A percentile compares a stretch with the other conserved stretches of the same genome.
Conservation (phyloP, 192 early-diverging fungal genomes). For the Pilaira anomala region DNA sequence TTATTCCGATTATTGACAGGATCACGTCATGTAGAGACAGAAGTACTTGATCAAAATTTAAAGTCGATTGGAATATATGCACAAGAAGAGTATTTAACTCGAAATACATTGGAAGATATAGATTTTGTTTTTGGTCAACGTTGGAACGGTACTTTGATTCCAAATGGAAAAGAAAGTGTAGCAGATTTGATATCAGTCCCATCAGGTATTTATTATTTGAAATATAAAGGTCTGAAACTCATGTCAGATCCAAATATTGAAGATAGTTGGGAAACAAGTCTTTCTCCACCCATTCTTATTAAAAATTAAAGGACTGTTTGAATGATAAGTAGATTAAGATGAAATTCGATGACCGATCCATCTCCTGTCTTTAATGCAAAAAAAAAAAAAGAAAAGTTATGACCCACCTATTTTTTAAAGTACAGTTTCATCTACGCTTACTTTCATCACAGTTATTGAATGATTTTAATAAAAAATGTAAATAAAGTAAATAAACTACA, state of each 20-base stretch:
- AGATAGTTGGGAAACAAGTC: constrained; percentile 14
- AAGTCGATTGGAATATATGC: constrained; percentile 5
- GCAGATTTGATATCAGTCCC: not conserved
- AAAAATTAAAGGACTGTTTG: not conserved
- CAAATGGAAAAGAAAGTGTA: constrained; percentile 4
- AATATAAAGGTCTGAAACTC: constrained; percentile 27
- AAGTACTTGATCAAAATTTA: constrained; percentile 17
- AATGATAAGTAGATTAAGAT: not conserved
- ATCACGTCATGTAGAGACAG: constrained; percentile 16
- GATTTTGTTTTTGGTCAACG: not conserved
- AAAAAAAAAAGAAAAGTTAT: no score
- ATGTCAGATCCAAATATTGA: constrained; percentile 25
- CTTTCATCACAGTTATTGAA: no score
- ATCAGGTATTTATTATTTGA: constrained; percentile 27
- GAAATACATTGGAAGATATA: constrained; percentile 11
- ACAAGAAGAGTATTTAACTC: constrained; percentile 10
- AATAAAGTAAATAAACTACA: no score
- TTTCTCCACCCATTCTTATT: constrained; percentile 13
- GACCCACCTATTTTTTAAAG: not conserved
- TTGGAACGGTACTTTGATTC: constrained; percentile 28
- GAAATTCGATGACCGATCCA: not conserved
- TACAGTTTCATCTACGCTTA: constrained; percentile 8
- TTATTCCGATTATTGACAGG: constrained; percentile 28
- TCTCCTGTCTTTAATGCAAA: not conserved
- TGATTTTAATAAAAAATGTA: no score